Evolutionary conservation across 1,139 yeast genomes (phyloP).

Genomic region (Geotrichum histeridarum): DNA sequence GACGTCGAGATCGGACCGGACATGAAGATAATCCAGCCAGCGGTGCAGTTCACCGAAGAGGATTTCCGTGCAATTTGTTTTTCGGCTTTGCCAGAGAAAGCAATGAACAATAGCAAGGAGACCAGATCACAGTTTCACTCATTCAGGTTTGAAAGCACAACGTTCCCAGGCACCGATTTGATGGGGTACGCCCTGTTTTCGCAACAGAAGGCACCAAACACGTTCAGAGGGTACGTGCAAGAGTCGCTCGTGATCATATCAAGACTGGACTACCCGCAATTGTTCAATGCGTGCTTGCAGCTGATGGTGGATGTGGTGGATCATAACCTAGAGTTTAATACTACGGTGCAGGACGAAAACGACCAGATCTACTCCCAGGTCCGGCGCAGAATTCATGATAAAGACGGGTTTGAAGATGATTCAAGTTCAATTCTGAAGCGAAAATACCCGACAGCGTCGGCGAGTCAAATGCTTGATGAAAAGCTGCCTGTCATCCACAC

Average conservation of each 20-base stretch:
- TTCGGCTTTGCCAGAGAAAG: slow-evolving; percentile 32
- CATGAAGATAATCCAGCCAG: slow-evolving; percentile 33
- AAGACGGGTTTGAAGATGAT: slow-evolving; percentile 8
- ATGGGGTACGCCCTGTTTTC: slow-evolving; percentile 30
- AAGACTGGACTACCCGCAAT: slow-evolving; percentile 26
- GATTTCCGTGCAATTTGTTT: slow-evolving; percentile 33
- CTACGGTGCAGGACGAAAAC: slow-evolving; percentile 1
- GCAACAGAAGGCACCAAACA: slow-evolving; percentile 24
- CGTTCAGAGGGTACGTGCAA: slow-evolving; percentile 29
- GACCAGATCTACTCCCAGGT: slow-evolving; percentile 9
- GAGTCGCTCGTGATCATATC: slow-evolving; percentile 32
- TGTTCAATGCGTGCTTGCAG: slow-evolving; percentile 28
- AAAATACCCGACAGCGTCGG: not conserved
- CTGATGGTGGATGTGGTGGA: slow-evolving; percentile 22
- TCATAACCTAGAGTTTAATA: slow-evolving; percentile 13
- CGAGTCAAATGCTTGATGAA: slow-evolving; percentile 20
- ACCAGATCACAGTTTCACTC: slow-evolving; percentile 25
- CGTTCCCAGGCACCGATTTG: slow-evolving; percentile 9
- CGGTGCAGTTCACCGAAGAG: slow-evolving; percentile 26
- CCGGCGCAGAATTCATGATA: slow-evolving; percentile 4
- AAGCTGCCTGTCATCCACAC: slow-evolving; percentile 31
- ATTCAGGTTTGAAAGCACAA: slow-evolving; percentile 23
- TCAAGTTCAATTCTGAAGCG: not conserved
- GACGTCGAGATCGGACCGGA: slow-evolving; percentile 38
- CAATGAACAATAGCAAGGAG: slow-evolving; percentile 8